Evolutionary conservation across 768 basidiomycete species (phyloP).

Genomic region (Lactarius quietus): DNA sequence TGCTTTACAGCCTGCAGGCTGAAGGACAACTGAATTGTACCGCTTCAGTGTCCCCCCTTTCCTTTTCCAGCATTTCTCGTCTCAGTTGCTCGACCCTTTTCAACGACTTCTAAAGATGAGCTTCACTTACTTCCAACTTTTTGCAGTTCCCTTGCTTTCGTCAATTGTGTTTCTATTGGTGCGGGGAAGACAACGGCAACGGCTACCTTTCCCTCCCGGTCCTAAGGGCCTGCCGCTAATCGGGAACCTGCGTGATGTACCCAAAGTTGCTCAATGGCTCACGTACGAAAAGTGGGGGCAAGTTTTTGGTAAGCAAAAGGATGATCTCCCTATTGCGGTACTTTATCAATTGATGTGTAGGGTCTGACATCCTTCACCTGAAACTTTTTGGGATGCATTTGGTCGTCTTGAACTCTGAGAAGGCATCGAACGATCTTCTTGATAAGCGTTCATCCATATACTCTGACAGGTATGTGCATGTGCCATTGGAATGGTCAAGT

Average conservation of each 20-base stretch:
- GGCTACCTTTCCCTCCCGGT: constrained; percentile 19
- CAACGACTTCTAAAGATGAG: neutral
- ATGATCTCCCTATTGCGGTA: neutral
- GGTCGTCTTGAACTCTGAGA: constrained; percentile 31
- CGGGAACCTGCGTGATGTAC: constrained; percentile 27
- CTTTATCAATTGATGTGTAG: constrained; percentile 9
- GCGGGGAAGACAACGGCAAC: neutral
- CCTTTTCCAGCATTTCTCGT: neutral
- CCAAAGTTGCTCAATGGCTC: constrained; percentile 19
- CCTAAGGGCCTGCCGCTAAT: constrained; percentile 26
- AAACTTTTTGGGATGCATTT: constrained; percentile 29
- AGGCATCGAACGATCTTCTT: constrained; percentile 33
- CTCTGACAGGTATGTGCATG: constrained; percentile 31
- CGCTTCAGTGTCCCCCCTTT: too few species aligned
- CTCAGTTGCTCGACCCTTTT: too few species aligned
- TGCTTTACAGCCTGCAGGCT: too few species aligned
- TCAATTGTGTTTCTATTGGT: neutral
- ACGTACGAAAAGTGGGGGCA: constrained; percentile 25
- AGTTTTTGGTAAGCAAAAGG: constrained; percentile 24
- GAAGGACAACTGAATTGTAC: neutral
- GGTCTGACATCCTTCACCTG: constrained; percentile 30
- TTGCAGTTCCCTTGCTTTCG: neutral
- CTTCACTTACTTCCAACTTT: constrained; percentile 1
- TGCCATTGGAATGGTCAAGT: neutral
- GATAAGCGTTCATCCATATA: constrained; percentile 33